Base-by-base conservation (phyloP, 225 moss, liverwort and hornwort species). In the Climacium dendroides region DNA sequence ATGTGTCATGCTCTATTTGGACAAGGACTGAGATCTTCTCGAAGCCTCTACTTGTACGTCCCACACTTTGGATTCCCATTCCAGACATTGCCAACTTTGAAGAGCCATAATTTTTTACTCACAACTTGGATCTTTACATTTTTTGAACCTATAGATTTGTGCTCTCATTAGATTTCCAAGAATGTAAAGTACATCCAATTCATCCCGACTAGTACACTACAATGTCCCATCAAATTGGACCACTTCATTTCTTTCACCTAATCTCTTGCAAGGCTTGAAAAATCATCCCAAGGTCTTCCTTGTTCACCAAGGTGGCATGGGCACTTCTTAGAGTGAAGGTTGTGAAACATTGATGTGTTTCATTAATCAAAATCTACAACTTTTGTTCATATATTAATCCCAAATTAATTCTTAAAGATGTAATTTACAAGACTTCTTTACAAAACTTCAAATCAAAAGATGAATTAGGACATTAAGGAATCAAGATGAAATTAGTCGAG, bases 11-110 rank as follows among this genome's bases (percentile, higher is more conserved):
- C 2, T 7, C 2, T 63, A 63, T 63, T 32, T 63, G 8, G 5
- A 63, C 1, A 32, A 32, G 4, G 0, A n/a, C n/a, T n/a, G n/a
- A 17, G 5, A 16, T 32, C 7, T 2, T 63, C 3, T 2, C 0
- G 1, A 32, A 63, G 17, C 0, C 5, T 3, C 17, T 17, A 16
- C 16, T 63, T 1, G 5, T 0, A 32, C 3, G 1, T 32, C 6
- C 5, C 1, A 9, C 9, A 63, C 4, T 2, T 63, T 17, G 0
- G 0, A 2, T 60, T 63, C 1, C 1, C 0, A 2, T 32, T 0
- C 3, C 0, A 1, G 1, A 32, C 11, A n/a, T 0, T 37, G 1
- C 9, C 6, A 67, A 13, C 6, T 23, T 37, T 69, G 24, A 39
- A 0, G 24, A 24, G 24, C 8, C 23, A 69, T 69, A 69, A 24